Base-by-base conservation (phyloP, 2,329 filamentous ascomycete genomes). In the Nigrospora osmanthi region DNA sequence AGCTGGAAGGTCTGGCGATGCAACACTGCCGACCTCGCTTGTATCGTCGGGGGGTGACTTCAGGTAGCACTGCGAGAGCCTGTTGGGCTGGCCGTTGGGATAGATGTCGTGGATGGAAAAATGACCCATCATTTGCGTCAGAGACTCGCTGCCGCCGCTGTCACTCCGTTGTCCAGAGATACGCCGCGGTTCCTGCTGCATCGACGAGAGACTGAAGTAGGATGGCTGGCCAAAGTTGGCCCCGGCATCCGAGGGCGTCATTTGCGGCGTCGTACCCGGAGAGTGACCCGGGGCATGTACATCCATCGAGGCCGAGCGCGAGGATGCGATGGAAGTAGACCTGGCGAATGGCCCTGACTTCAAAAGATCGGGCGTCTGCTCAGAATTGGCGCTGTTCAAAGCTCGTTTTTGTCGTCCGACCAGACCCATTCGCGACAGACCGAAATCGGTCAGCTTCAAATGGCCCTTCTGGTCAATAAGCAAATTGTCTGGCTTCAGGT, bases 391-490 rank as follows among this genome's bases (percentile, higher is more conserved):
- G 69, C 77, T 83, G 59, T 85, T 93, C 40, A 96, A 73, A 17
- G 91, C 89, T 57, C 93, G 83, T 70, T 98, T 97, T 67, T 98
- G 93, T 57, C 93, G 87, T 48, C 93, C 93, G 49, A 98, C 87
- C 51, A 98, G 73, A 61, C 93, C 94, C 91, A 98, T 97, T 28
- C 93, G 83, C 12, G 93, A 98, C 23, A 98, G 73, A 49, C 93
- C 93, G 69, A 98, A 98, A 63, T 98, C 93, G 1, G 94, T 98
- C 56, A 98, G 73, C 66, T 98, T 98, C 46, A 98, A 70, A 67
- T 98, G 93, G 2, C 93, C 93, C 58, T 89, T 95, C 56, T 94
- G 89, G 60, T 98, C 94, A 55, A 98, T 98, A 43, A 98, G 76
- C 31, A 98, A 76, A 60, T 98, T 98, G 62, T 98, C 93, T 1